Conservation (phyloP, 345 rosid species). For the Rhizophora mangle region DNA sequence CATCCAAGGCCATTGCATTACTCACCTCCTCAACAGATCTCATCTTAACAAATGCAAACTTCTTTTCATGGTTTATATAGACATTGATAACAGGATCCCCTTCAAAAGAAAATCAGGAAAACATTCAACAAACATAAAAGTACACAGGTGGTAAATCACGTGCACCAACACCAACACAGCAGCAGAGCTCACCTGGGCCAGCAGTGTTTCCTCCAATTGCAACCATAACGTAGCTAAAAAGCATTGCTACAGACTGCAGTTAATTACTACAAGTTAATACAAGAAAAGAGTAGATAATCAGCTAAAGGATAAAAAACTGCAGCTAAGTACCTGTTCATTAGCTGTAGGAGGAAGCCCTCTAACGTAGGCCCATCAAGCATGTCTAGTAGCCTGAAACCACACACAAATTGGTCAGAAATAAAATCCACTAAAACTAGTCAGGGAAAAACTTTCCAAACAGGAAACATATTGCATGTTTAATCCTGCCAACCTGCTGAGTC, state of each 20-base stretch:
- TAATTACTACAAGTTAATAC: conserved; percentile 25
- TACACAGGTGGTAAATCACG: neutral
- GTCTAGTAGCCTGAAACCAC: conserved; percentile 79
- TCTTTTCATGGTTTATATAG: conserved; percentile 96
- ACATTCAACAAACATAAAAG: neutral
- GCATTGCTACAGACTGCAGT: conserved; percentile 75
- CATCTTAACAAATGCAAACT: conserved; percentile 99
- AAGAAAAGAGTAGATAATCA: neutral
- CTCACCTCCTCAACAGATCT: conserved; percentile 99
- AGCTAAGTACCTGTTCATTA: conserved; percentile 80
- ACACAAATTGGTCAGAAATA: neutral
- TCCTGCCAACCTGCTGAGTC: conserved; percentile 83
- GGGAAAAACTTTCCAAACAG: neutral
- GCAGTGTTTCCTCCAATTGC: conserved; percentile 97
- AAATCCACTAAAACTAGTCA: neutral
- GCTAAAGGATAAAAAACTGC: neutral
- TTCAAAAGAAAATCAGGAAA: conserved; percentile 19
- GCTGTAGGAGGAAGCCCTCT: conserved; percentile 97
- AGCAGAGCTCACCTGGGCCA: conserved; percentile 64
- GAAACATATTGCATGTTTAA: neutral
- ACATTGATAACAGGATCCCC: conserved; percentile 99
- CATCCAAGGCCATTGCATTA: conserved; percentile 98
- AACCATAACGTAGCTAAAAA: conserved; percentile 91
- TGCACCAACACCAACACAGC: neutral
- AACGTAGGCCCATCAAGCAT: conserved; percentile 96